These are phyloP conservation scores for Yamadazyma olivae DNA, from an alignment of 805 yeast species.

Conservation along the genomic window DNA sequence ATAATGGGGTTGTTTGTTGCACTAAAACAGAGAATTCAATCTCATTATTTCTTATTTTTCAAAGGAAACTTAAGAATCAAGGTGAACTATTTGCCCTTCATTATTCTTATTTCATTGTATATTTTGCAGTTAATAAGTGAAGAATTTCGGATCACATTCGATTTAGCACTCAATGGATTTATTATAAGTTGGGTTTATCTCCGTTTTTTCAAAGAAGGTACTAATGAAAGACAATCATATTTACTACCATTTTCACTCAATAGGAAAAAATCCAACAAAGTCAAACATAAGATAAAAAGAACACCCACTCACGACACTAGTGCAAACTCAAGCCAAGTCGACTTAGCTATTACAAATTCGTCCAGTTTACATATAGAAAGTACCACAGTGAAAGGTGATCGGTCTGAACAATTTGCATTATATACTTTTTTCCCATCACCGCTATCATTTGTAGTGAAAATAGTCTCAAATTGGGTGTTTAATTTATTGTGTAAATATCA, in stretches of 20 bases:
- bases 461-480: slow-evolving; percentile 19
- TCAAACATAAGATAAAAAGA: slow-evolving; percentile 9
- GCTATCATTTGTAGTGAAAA: slow-evolving; percentile 23
- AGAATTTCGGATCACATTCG: slow-evolving; percentile 24
- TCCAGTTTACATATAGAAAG: slow-evolving; percentile 17
- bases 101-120: slow-evolving; percentile 22
- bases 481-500: slow-evolving; percentile 15
- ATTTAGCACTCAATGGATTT: slow-evolving; percentile 29
- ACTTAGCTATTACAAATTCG: not conserved
- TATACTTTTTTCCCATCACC: slow-evolving; percentile 43
- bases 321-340: not conserved
- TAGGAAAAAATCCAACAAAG: slow-evolving; percentile 17
- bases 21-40: slow-evolving; percentile 63
- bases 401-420: slow-evolving; percentile 30
- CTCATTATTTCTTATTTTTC: slow-evolving; percentile 51
- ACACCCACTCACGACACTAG: slow-evolving; percentile 1
- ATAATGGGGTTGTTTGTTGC: slow-evolving; percentile 59
- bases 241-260: slow-evolving; percentile 30
- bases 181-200: slow-evolving; percentile 37
- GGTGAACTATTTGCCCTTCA: slow-evolving; percentile 38
- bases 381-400: slow-evolving; percentile 21
- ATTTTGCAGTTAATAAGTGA: slow-evolving; percentile 20
- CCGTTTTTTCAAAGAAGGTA: slow-evolving; percentile 37
- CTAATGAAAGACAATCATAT: slow-evolving; percentile 43
- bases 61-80: slow-evolving; percentile 44